phyloP scores from a whole-genome alignment of 1,284 basidiomycete genomes.

The Thelephora terrestris region DNA sequence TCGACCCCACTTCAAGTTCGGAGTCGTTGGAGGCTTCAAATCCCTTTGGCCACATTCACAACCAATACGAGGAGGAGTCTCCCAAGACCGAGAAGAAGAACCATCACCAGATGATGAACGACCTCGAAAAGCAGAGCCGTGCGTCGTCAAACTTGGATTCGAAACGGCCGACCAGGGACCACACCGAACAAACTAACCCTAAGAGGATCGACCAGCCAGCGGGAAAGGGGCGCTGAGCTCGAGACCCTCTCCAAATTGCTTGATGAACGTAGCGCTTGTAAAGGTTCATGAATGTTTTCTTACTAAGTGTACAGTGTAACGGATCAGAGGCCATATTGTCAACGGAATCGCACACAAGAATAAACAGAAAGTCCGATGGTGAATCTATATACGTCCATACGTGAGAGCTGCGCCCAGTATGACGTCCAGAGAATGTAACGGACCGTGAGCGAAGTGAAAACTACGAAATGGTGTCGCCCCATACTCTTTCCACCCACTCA shows the following conservation, averaged over 20 bases:
- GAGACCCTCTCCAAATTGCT: too few relatives aligned
- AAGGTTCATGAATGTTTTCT: too few relatives aligned
- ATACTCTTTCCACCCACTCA: constrained; percentile 31
- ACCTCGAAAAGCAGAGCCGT: background rate
- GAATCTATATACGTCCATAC: too few relatives aligned
- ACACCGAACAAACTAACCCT: background rate
- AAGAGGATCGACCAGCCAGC: constrained; percentile 1
- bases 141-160: background rate
- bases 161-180: background rate
- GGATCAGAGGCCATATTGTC: too few relatives aligned
- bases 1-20: background rate
- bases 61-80: background rate
- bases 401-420: too few relatives aligned
- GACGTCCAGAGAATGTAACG: too few relatives aligned
- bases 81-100: constrained; percentile 1
- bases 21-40: background rate
- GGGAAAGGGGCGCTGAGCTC: background rate
- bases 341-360: too few relatives aligned
- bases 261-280: too few relatives aligned
- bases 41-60: background rate
- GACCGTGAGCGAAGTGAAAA: too few relatives aligned
- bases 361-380: too few relatives aligned
- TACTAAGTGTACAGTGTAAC: too few relatives aligned
- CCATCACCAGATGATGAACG: background rate
- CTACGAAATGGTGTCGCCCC: constrained; percentile 22